A percentile compares a stretch with the other conserved stretches of the same genome.
Conservation (phyloP, 1,139 yeast species). For the Kluyveromyces marxianus region DNA sequence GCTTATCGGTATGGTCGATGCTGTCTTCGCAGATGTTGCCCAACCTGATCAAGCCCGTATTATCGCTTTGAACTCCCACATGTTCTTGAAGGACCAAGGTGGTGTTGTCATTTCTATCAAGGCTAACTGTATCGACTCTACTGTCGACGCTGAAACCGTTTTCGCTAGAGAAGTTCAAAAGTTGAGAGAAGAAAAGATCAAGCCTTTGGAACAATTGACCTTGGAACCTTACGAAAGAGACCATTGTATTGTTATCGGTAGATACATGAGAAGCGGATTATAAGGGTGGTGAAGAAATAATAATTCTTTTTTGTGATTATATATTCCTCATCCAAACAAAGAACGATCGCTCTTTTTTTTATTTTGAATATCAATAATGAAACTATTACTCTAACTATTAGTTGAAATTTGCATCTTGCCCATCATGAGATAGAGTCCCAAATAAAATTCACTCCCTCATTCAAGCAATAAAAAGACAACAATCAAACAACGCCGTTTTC, state of each 20-base stretch:
- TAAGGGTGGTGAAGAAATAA: conserved; percentile 1
- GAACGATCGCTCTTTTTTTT: too few species aligned
- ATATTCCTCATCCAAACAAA: too few species aligned
- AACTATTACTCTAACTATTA: too few species aligned
- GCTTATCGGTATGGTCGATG: conserved; percentile 98
- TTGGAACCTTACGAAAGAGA: conserved; percentile 99
- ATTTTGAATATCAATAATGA: too few species aligned
- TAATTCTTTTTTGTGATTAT: background rate
- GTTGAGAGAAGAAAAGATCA: conserved; percentile 96
- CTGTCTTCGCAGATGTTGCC: conserved; percentile 98
- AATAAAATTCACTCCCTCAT: too few species aligned
- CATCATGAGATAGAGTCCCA: too few species aligned
- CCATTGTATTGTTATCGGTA: conserved; percentile 97
- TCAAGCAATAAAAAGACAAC: too few species aligned
- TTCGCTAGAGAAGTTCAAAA: conserved; percentile 99
- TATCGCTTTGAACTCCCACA: conserved; percentile 94
- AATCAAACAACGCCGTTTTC: background rate
- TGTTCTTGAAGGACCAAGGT: conserved; percentile 97
- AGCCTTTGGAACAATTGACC: conserved; percentile 97
- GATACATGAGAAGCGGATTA: conserved; percentile 83
- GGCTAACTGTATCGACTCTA: conserved; percentile 99
- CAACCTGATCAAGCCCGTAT: conserved; percentile 99
- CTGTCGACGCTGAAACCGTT: conserved; percentile 98
- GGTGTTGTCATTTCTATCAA: conserved; percentile 96
- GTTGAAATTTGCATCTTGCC: too few species aligned